Evolutionary conservation across 352 stramenopile species (phyloP), one percentile per base, ranked within the genome.

Genomic region (Aphanomyces cochlioides): DNA sequence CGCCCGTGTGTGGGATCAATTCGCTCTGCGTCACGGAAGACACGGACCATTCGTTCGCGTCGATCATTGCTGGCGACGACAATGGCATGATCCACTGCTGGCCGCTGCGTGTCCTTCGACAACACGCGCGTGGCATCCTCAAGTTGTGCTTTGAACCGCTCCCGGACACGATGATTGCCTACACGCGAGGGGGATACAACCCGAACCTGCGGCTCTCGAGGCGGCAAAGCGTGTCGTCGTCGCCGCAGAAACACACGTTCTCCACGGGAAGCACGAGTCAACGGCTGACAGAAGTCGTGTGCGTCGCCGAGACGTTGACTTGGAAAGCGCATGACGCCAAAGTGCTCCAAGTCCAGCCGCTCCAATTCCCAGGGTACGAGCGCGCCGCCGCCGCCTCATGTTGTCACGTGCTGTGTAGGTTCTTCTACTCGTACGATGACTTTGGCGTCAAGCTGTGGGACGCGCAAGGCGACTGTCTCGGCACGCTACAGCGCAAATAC

Each of bases 381-480:
- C 3, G 3, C 60, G 36, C 60, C 38, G 36, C 45, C 45, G n/a
- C 13, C 45, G 45, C 45, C 2, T 53, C 50, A 1, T 38, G 1
- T 43, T 17, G 10, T 48, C 38, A 53, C 5, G 37, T 66, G 37
- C 47, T 1, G 2, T 76, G 76, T 39, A 74, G 80, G 4, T 66
- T 90, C n/a, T 81, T 84, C 3, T 85, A 79, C 6, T 74, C 79
- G 37, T 83, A 77, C 1, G 66, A 69, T 7, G 83, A 90, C 53
- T 68, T 77, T 0, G 58, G 75, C 0, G 75, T 88, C 13, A 83
- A 83, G 47, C 70, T 90, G 19, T 90, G 83, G 83, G 77, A 87
- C 48, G 45, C 67, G 3, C 66, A 56, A 4, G 56, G 74, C 59
- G 66, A 68, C 3, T 88, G 81, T 45, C 67, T 86, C 2, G 83